These are phyloP conservation scores for Plasmopara viticola DNA, from an alignment of 352 stramenopile genomes.

Conservation along the genomic window DNA sequence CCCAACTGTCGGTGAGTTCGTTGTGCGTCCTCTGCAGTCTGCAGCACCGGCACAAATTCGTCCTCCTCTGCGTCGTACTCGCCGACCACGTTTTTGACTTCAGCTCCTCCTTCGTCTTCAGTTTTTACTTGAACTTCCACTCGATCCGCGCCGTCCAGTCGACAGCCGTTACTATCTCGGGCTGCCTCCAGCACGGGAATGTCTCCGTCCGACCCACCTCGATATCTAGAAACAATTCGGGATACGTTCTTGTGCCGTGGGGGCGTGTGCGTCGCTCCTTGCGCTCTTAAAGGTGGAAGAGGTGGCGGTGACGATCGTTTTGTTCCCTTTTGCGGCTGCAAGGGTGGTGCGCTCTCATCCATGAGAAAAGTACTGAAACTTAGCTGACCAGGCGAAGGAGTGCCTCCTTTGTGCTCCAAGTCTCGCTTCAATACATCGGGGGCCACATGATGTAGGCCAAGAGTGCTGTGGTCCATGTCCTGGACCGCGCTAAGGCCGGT, in stretches of 20 bases:
- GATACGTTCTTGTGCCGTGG: constrained; percentile 7
- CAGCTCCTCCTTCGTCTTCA: constrained; percentile 29
- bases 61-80: constrained; percentile 41
- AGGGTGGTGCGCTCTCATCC: constrained; percentile 35
- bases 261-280: constrained; percentile 4
- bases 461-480: constrained; percentile 18
- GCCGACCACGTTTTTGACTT: constrained; percentile 26
- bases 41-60: constrained; percentile 57
- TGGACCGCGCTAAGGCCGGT: background rate
- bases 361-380: constrained; percentile 61
- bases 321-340: constrained; percentile 17
- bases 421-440: constrained; percentile 13
- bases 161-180: constrained; percentile 36
- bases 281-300: constrained; percentile 14
- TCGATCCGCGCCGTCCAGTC: constrained; percentile 30
- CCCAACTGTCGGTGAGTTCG: constrained; percentile 24
- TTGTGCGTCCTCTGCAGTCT: constrained; percentile 58
- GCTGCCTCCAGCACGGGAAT: constrained; percentile 62
- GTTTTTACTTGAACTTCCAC: constrained; percentile 23
- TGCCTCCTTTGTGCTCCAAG: constrained; percentile 11
- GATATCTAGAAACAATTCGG: constrained; percentile 3
- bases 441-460: constrained; percentile 13
- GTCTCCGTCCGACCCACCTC: constrained; percentile 35
- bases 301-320: constrained; percentile 16
- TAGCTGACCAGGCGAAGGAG: constrained; percentile 12